phyloP scores from a whole-genome alignment of 2,329 filamentous ascomycete species.

The Diaporthe caulivora region DNA sequence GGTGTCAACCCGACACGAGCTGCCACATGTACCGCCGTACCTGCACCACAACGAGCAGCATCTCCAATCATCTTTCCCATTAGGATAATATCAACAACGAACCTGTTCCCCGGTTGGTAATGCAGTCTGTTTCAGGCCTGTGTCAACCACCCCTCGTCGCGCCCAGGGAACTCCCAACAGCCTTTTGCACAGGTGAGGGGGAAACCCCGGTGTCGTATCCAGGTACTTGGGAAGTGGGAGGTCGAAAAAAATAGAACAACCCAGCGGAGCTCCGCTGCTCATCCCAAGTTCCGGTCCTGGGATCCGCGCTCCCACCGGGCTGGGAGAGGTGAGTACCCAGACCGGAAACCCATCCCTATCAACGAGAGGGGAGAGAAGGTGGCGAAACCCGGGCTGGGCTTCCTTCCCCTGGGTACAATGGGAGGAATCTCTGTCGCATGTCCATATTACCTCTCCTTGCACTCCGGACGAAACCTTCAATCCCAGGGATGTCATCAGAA shows the following conservation, averaged over 20 bases:
- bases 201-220: neutral
- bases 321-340: neutral
- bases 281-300: neutral
- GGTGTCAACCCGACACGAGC: neutral
- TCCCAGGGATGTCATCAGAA: constrained; percentile 5
- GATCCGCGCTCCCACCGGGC: constrained; percentile 4
- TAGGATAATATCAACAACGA: neutral
- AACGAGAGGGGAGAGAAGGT: neutral
- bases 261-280: constrained; percentile 22
- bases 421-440: neutral
- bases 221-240: neutral
- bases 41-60: neutral
- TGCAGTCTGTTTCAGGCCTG: constrained; percentile 29
- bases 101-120: neutral
- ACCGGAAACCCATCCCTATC: neutral
- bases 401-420: neutral
- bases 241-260: neutral
- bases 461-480: constrained; percentile 4
- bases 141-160: constrained; percentile 20
- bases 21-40: constrained; percentile 25
- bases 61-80: neutral
- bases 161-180: neutral
- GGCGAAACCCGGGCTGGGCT: constrained; percentile 5
- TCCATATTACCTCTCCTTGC: neutral
- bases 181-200: neutral